Base-by-base conservation (phyloP, 2,329 filamentous ascomycete species). In the Plectosphaerella plurivora region DNA sequence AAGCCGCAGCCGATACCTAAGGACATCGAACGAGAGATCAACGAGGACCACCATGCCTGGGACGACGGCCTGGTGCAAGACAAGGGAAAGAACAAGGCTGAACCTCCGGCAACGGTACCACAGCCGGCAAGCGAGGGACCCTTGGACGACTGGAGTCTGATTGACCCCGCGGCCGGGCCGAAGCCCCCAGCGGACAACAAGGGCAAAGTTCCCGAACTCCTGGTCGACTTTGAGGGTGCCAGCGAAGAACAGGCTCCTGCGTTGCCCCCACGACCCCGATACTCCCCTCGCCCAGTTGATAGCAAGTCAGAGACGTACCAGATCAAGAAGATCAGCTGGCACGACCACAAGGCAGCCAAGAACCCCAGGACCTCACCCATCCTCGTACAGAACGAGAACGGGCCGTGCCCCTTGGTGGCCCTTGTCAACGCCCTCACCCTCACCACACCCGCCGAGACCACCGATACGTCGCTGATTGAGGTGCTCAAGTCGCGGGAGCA, bases 351-450 rank as follows among this genome's bases (percentile, higher is more conserved):
- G 11, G 75, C 78, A 0, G 66, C 75, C 1, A 76, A 80, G n/a
- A 83, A 83, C 50, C 76, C 89, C 37, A 80, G 90, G 44, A 79
- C 81, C n/a, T 93, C 91, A 1, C 93, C 94, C 0, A 91, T 97
- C 52, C 74, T 97, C 41, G 85, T 95, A 4, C 93, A 99, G 64
- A 97, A 97, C 60, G 84, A 87, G 52, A 99, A 99, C 62, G 94
- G 94, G 0, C 94, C 94, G 1, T 99, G 94, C 68, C 94, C 94
- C 1, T 73, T 99, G 14, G 83, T 99, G 24, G 94, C 94, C 2
- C 76, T 99, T 5, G 92, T 97, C 53, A 99, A 99, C 66, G 92
- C 92, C 1, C 76, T 99, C 15, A 88, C 91, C 0, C 73, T 99
- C 51, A 92, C 91, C 3, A 93, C 91, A 0, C 86, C 88, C 1